Percentiles rank a stretch among this genome's conserved stretches.
Evolutionary conservation across 805 yeast genomes (phyloP).

Genomic region (Starmerella apis): DNA sequence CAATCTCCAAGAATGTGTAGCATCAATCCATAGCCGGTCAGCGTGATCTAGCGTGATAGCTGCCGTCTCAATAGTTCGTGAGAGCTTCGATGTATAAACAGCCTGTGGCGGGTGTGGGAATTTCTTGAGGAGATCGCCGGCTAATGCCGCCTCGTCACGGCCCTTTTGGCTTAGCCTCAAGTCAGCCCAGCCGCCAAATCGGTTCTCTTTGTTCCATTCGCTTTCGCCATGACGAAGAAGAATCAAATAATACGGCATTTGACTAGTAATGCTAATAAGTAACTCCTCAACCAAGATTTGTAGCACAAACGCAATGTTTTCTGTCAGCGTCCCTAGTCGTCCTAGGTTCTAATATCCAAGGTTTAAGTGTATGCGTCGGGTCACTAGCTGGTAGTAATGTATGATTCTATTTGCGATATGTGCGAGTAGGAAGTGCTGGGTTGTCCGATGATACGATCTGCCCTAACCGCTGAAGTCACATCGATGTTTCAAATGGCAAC

Average conservation of each 20-base stretch:
- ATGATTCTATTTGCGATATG: neutral
- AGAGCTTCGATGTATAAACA: constrained; percentile 77
- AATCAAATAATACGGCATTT: constrained; percentile 48
- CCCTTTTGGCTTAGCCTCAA: constrained; percentile 73
- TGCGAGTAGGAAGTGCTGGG: neutral
- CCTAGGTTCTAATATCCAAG: neutral
- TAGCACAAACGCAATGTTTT: neutral
- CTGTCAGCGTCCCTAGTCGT: neutral
- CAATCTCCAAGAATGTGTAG: constrained; percentile 90
- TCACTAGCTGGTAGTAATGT: neutral
- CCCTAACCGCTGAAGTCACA: constrained; percentile 5
- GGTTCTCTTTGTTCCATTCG: constrained; percentile 96
- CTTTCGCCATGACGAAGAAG: constrained; percentile 98
- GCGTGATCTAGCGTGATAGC: constrained; percentile 81
- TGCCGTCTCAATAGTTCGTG: constrained; percentile 95
- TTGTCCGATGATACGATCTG: constrained; percentile 2
- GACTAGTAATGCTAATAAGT: neutral
- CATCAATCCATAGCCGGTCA: constrained; percentile 82
- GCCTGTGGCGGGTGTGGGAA: constrained; percentile 72
- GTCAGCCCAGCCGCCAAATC: constrained; percentile 98
- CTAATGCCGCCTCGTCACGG: constrained; percentile 76
- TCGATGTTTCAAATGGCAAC: neutral
- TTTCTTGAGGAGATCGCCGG: constrained; percentile 81
- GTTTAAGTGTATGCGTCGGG: neutral
- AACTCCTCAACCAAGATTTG: neutral